phyloP scores from a whole-genome alignment of 768 basidiomycete genomes.

The Vishniacozyma victoriae region DNA sequence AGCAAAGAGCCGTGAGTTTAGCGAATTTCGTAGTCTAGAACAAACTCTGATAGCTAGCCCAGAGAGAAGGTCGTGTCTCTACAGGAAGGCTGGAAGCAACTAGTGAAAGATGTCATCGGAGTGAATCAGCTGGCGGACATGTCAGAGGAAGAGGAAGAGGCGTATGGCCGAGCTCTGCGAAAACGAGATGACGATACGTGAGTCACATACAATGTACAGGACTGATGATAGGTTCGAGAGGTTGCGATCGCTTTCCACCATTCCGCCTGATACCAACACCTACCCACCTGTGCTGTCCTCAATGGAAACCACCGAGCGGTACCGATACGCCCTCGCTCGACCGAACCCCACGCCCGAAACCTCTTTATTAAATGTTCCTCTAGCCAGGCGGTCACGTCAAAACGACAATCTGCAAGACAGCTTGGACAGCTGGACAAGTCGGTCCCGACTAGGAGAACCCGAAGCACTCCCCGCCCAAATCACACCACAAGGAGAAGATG shows the following conservation, averaged over 20 bases:
- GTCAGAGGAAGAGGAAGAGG: slow-evolving; percentile 24
- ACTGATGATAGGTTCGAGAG: slow-evolving; percentile 12
- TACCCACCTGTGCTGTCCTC: slow-evolving; percentile 32
- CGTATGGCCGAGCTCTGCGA: slow-evolving; percentile 14
- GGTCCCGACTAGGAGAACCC: slow-evolving; percentile 39
- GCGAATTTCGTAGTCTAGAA: neutral
- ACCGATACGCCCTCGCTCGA: slow-evolving; percentile 27
- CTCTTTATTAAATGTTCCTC: slow-evolving; percentile 26
- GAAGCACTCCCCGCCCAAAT: neutral
- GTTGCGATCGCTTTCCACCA: slow-evolving; percentile 18
- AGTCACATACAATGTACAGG: slow-evolving; percentile 1
- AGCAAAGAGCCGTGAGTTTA: slow-evolving; percentile 38
- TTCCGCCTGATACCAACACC: slow-evolving; percentile 39
- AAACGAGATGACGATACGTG: slow-evolving; percentile 20
- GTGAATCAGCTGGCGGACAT: slow-evolving; percentile 26
- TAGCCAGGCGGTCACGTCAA: slow-evolving; percentile 9
- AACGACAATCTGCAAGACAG: slow-evolving; percentile 6
- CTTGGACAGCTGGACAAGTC: slow-evolving; percentile 17
- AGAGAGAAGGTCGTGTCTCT: slow-evolving; percentile 21
- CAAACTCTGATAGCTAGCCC: no score
- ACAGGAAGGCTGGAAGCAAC: slow-evolving; percentile 23
- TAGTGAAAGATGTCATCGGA: slow-evolving; percentile 23
- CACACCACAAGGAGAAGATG: slow-evolving; percentile 14
- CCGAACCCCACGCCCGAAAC: slow-evolving; percentile 31
- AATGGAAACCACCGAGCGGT: slow-evolving; percentile 31